Evolutionary conservation across 2,329 filamentous ascomycete species (phyloP).

Genomic region (Anthostomella pinea): DNA sequence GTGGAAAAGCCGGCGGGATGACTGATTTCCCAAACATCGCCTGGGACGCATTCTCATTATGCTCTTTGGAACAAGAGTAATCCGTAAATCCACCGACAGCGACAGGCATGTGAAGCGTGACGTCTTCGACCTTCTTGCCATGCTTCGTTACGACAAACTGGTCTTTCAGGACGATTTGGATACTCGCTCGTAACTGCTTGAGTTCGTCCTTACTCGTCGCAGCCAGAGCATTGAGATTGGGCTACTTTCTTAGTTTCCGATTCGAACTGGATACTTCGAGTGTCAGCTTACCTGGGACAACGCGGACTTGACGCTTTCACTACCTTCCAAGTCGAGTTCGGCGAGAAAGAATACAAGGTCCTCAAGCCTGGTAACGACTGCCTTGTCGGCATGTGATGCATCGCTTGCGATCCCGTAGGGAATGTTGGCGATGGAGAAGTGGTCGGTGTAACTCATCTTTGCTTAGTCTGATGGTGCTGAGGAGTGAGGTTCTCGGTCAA

Average conservation of each 20-base stretch:
- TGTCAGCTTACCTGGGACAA: constrained; percentile 17
- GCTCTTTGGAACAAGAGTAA: constrained; percentile 53
- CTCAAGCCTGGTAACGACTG: constrained; percentile 48
- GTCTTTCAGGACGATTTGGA: constrained; percentile 18
- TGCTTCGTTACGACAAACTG: constrained; percentile 16
- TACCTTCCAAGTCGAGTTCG: constrained; percentile 33
- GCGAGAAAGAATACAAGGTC: constrained; percentile 52
- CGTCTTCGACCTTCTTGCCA: constrained; percentile 35
- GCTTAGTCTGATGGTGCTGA: too few relatives aligned
- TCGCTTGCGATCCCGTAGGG: constrained; percentile 52
- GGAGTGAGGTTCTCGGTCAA: too few relatives aligned
- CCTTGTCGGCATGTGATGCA: constrained; percentile 32
- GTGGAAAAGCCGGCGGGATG: constrained; percentile 18
- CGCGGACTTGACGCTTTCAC: constrained; percentile 7
- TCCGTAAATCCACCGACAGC: constrained; percentile 56
- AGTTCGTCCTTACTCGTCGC: constrained; percentile 13
- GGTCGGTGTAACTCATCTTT: constrained; percentile 25
- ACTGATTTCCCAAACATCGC: constrained; percentile 21
- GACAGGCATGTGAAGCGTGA: constrained; percentile 53
- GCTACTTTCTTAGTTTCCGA: constrained; percentile 10
- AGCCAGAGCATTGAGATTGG: constrained; percentile 22
- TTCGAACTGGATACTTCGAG: not conserved
- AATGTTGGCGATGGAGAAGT: constrained; percentile 52
- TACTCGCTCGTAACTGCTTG: constrained; percentile 15
- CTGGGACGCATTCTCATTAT: constrained; percentile 47